phyloP scores from a whole-genome alignment of 192 early-diverging fungal species.

The Mortierella hygrophila region DNA sequence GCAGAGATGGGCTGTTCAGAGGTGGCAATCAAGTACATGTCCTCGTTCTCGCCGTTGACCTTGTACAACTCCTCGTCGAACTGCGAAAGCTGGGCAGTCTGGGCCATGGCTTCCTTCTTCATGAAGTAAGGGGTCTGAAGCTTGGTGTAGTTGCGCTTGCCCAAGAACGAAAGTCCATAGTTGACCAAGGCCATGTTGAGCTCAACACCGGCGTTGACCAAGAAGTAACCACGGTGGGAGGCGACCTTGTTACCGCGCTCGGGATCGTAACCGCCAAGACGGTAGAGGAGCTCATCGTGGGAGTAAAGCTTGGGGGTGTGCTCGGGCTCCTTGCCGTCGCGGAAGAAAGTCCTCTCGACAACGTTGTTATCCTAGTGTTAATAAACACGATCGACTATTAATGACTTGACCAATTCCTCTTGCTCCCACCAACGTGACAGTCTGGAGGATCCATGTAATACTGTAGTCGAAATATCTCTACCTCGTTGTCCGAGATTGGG shows the following conservation, averaged over 20 bases:
- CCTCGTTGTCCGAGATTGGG: constrained; percentile 87
- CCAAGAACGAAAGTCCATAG: constrained; percentile 95
- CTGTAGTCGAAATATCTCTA: constrained; percentile 12
- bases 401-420: not conserved
- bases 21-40: constrained; percentile 99
- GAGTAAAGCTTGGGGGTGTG: constrained; percentile 75
- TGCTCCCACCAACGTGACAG: constrained; percentile 5
- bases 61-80: constrained; percentile 99
- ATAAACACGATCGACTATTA: constrained; percentile 7
- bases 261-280: constrained; percentile 90
- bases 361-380: constrained; percentile 73
- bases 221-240: constrained; percentile 99
- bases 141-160: constrained; percentile 86
- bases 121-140: constrained; percentile 99
- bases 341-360: constrained; percentile 71
- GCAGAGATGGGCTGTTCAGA: constrained; percentile 99
- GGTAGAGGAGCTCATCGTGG: constrained; percentile 95
- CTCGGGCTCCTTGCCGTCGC: constrained; percentile 68
- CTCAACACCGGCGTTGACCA: constrained; percentile 95
- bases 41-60: constrained; percentile 82
- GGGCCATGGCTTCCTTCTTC: constrained; percentile 96
- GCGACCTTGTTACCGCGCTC: constrained; percentile 93
- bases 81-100: constrained; percentile 97
- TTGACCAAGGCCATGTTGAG: constrained; percentile 96
- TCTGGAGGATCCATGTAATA: not conserved